Percentiles rank a stretch among this genome's conserved stretches.
Evolutionary conservation across 1,284 basidiomycete species (phyloP).

Genomic region (Malassezia pachydermatis): DNA sequence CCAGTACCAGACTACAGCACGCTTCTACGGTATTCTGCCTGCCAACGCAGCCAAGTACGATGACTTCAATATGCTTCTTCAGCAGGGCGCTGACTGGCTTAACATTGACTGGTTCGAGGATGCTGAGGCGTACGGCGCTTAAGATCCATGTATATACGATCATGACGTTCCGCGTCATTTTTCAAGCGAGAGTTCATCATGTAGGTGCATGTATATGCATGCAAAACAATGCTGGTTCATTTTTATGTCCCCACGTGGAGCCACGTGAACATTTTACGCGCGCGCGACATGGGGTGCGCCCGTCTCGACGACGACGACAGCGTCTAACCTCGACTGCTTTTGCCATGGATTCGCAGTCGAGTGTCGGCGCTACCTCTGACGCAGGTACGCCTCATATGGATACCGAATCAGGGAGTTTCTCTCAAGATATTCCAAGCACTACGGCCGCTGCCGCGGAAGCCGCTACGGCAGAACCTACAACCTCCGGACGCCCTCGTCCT

Average conservation of each 20-base stretch:
- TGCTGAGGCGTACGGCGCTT: not conserved
- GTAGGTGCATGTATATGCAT: no score
- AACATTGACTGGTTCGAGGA: slow-evolving; percentile 2
- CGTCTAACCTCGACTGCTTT: not conserved
- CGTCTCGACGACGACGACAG: no score
- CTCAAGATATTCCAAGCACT: not conserved
- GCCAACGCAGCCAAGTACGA: not conserved
- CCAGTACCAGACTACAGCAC: slow-evolving; percentile 5
- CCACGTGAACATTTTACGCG: not conserved
- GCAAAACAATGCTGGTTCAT: no score
- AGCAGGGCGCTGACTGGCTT: slow-evolving; percentile 10
- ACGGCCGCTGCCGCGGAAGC: not conserved
- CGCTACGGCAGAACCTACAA: not conserved
- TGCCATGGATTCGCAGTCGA: slow-evolving; percentile 14
- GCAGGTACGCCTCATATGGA: slow-evolving; percentile 8
- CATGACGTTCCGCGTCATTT: no score
- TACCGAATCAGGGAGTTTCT: slow-evolving; percentile 5
- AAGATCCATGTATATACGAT: no score
- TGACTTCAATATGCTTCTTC: slow-evolving; percentile 5
- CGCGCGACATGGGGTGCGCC: no score
- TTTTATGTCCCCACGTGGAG: no score
- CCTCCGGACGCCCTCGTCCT: slow-evolving; percentile 23
- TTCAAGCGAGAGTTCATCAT: no score
- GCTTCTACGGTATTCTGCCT: slow-evolving; percentile 13
- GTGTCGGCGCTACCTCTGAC: slow-evolving; percentile 4